phyloP scores from a whole-genome alignment of 2,329 filamentous ascomycete genomes.

The Colletotrichum caudatum region DNA sequence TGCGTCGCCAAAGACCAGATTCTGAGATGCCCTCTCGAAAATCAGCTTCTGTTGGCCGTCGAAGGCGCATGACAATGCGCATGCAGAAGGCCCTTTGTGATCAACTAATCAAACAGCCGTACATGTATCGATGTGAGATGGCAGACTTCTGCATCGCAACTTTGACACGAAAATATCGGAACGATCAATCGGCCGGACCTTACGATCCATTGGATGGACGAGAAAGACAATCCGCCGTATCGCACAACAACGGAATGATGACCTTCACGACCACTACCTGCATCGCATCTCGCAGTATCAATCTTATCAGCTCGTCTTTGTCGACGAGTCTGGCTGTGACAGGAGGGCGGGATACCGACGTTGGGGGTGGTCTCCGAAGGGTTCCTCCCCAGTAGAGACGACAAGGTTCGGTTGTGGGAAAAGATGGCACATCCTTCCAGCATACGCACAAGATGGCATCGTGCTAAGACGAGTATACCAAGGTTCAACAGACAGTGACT shows the following conservation, averaged over 20 bases:
- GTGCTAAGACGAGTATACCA: constrained; percentile 43
- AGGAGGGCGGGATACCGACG: constrained; percentile 49
- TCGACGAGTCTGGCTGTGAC: constrained; percentile 53
- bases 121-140: neutral
- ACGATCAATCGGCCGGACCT: constrained; percentile 1
- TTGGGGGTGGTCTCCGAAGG: constrained; percentile 50
- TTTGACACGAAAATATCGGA: neutral
- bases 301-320: constrained; percentile 51
- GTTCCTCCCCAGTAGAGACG: constrained; percentile 46
- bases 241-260: constrained; percentile 50
- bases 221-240: constrained; percentile 49
- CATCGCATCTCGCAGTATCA: constrained; percentile 49
- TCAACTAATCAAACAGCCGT: neutral
- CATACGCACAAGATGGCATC: constrained; percentile 48
- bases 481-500: neutral
- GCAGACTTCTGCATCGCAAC: neutral
- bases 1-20: neutral
- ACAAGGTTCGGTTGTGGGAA: constrained; percentile 44
- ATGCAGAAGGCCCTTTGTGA: neutral
- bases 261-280: constrained; percentile 52
- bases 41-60: neutral
- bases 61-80: neutral
- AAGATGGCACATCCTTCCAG: constrained; percentile 46
- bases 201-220: constrained; percentile 43
- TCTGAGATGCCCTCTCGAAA: neutral